Conservation (phyloP, 345 rosid genomes). For the Brassica incana region DNA sequence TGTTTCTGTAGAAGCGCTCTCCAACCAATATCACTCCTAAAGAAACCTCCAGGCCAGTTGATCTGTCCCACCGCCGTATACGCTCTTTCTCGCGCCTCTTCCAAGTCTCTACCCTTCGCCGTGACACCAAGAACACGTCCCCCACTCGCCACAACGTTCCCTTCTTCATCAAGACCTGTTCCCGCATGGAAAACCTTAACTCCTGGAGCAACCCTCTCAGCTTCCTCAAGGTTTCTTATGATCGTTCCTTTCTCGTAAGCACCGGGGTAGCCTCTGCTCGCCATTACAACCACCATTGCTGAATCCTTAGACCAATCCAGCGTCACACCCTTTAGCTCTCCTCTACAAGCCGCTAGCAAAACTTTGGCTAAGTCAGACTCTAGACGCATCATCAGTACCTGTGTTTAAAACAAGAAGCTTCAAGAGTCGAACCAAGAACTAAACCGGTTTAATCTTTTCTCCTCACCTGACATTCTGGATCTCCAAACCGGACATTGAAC, state of each 20-base stretch:
- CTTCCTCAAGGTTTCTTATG: conserved; percentile 72
- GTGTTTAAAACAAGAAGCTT: conserved; percentile 23
- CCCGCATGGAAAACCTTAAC: conserved; percentile 84
- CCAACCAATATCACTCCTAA: conserved; percentile 80
- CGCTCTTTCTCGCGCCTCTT: conserved; percentile 73
- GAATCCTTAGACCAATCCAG: conserved; percentile 83
- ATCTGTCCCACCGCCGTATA: conserved; percentile 66
- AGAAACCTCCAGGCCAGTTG: conserved; percentile 89
- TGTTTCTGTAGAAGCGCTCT: conserved; percentile 70
- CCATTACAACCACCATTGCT: conserved; percentile 96
- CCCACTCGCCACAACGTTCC: conserved; percentile 68
- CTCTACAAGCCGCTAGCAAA: conserved; percentile 82
- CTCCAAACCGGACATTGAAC: conserved; percentile 97
- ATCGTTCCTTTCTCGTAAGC: conserved; percentile 72
- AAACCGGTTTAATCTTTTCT: background rate
- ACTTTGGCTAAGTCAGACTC: conserved; percentile 84
- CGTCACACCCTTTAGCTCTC: conserved; percentile 58
- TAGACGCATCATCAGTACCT: conserved; percentile 87
- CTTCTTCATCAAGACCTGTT: conserved; percentile 62
- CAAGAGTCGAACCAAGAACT: background rate
- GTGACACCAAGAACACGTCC: conserved; percentile 93
- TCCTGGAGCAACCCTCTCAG: conserved; percentile 57
- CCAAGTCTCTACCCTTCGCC: conserved; percentile 72
- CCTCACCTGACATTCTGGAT: conserved; percentile 94
- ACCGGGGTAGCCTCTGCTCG: conserved; percentile 87